Evolutionary conservation across 2,329 filamentous ascomycete species (phyloP).

Genomic region (Ceratocystis eucalypticola): DNA sequence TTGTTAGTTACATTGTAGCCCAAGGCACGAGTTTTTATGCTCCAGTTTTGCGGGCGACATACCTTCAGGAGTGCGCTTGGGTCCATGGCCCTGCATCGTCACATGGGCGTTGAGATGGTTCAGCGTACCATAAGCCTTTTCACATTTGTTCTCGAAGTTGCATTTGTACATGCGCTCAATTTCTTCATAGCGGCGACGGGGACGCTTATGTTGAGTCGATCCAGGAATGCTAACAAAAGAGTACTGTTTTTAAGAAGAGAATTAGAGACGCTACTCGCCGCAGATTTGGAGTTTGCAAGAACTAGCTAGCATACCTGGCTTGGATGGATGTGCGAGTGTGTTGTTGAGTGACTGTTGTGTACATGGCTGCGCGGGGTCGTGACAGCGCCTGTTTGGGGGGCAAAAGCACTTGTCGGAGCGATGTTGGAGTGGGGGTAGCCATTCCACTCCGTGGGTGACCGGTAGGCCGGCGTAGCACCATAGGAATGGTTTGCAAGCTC

Average conservation of each 20-base stretch:
- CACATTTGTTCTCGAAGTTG: slow-evolving; percentile 82
- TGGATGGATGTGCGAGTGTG: background rate
- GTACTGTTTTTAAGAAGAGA: slow-evolving; percentile 36
- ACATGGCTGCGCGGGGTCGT: slow-evolving; percentile 5
- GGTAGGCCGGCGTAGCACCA: background rate
- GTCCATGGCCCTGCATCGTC: slow-evolving; percentile 94
- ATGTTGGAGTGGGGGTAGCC: background rate
- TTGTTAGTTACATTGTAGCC: background rate
- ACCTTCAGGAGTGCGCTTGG: slow-evolving; percentile 96
- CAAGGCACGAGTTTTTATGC: background rate
- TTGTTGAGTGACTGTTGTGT: background rate
- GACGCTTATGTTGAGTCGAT: slow-evolving; percentile 92
- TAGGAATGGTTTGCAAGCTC: slow-evolving; percentile 1
- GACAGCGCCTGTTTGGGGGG: slow-evolving; percentile 1
- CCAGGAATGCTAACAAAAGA: slow-evolving; percentile 96
- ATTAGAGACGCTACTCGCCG: background rate
- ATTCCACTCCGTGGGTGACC: background rate
- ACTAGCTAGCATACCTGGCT: background rate
- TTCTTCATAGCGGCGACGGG: slow-evolving; percentile 85
- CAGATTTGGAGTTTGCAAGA: too few relatives aligned
- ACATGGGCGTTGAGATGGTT: slow-evolving; percentile 98
- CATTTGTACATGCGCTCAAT: slow-evolving; percentile 99
- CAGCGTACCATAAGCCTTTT: slow-evolving; percentile 94
- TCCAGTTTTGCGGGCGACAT: slow-evolving; percentile 28
- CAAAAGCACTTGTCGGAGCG: background rate